phyloP scores from a whole-genome alignment of 2,329 filamentous ascomycete genomes.

The Emergomyces pasteurianus region DNA sequence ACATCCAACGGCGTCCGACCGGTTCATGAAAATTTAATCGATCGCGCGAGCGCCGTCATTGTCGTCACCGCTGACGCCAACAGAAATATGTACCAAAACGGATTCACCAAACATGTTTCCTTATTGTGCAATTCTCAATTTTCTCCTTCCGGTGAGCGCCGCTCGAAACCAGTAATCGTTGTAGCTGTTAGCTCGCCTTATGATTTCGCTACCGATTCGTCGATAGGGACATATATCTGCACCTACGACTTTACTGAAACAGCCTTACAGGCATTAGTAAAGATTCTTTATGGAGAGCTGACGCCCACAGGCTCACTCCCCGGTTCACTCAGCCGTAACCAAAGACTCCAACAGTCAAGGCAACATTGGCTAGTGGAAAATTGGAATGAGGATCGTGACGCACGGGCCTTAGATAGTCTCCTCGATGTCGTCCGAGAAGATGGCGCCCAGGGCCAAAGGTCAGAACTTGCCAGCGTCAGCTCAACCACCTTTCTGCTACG shows the following conservation, averaged over 20 bases:
- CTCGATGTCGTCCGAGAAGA: conserved; percentile 57
- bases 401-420: conserved; percentile 60
- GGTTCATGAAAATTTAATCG: conserved; percentile 86
- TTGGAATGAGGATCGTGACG: conserved; percentile 70
- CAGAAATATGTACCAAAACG: conserved; percentile 82
- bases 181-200: conserved; percentile 92
- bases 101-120: conserved; percentile 89
- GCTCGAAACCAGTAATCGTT: conserved; percentile 67
- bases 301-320: conserved; percentile 45
- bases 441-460: conserved; percentile 50
- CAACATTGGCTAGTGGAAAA: conserved; percentile 91
- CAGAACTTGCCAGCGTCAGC: conserved; percentile 55
- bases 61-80: conserved; percentile 90
- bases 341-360: conserved; percentile 75
- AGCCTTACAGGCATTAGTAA: conserved; percentile 71
- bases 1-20: conserved; percentile 85
- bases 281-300: conserved; percentile 69
- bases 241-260: conserved; percentile 95
- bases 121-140: conserved; percentile 61
- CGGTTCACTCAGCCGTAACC: conserved; percentile 72
- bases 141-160: conserved; percentile 27
- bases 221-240: conserved; percentile 84
- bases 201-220: conserved; percentile 87
- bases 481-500: conserved; percentile 66
- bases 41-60: conserved; percentile 75